These are phyloP conservation scores for Peronospora belbahrii DNA, from an alignment of 352 stramenopile species.

Conservation along the genomic window DNA sequence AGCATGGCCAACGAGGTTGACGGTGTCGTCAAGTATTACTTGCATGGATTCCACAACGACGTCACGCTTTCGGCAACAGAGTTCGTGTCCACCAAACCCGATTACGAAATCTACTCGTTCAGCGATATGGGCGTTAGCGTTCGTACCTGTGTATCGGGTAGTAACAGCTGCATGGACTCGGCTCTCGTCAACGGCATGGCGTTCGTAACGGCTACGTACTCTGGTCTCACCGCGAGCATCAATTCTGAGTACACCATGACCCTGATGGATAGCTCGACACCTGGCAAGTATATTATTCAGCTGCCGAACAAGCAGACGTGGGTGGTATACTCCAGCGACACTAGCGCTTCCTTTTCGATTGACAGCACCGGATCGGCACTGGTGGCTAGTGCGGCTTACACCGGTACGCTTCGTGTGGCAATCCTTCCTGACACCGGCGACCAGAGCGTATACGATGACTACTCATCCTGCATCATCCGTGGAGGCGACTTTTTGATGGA, in stretches of 20 bases:
- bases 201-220: constrained; percentile 62
- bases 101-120: constrained; percentile 68
- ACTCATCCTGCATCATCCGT: constrained; percentile 47
- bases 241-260: constrained; percentile 43
- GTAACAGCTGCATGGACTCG: constrained; percentile 44
- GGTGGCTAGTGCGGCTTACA: constrained; percentile 35
- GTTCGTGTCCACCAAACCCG: constrained; percentile 37
- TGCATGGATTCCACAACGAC: constrained; percentile 63
- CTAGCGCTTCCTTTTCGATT: constrained; percentile 34
- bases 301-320: constrained; percentile 66
- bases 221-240: constrained; percentile 43
- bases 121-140: constrained; percentile 55
- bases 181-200: constrained; percentile 68
- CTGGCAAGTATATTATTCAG: constrained; percentile 53
- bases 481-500: constrained; percentile 40
- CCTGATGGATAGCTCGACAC: constrained; percentile 27
- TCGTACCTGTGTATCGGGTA: constrained; percentile 33
- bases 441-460: constrained; percentile 47
- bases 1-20: constrained; percentile 36
- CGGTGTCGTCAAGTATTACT: constrained; percentile 55
- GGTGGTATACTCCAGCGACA: constrained; percentile 55
- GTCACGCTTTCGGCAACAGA: constrained; percentile 60
- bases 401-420: constrained; percentile 50
- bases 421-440: constrained; percentile 37
- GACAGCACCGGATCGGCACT: constrained; percentile 34